Percentiles rank a stretch among this genome's conserved stretches.
These are phyloP conservation scores for Thuidium tamariscinum DNA, from an alignment of 225 moss, liverwort and hornwort genomes.

Conservation along the genomic window DNA sequence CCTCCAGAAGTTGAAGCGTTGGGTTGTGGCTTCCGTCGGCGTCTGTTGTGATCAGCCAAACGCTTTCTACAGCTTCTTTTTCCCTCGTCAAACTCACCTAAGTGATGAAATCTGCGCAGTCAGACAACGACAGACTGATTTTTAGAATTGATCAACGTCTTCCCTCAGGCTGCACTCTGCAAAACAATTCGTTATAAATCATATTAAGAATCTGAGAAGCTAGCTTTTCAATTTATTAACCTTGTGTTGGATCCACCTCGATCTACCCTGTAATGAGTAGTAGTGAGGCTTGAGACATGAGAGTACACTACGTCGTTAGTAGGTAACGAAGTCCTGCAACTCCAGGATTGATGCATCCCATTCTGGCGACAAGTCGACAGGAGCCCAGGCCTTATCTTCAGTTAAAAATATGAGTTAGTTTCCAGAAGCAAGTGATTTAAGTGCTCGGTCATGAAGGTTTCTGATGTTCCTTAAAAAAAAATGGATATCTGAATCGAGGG, in stretches of 20 bases:
- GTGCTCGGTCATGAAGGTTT: not conserved
- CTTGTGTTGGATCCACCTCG: not conserved
- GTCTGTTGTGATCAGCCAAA: constrained; percentile 86
- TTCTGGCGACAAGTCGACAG: not conserved
- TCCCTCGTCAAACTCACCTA: constrained; percentile 90
- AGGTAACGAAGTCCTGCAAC: not conserved
- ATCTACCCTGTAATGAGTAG: not conserved
- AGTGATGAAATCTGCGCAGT: constrained; percentile 69
- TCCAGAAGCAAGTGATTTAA: not conserved
- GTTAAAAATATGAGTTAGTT: not conserved
- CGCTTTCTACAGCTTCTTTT: constrained; percentile 92
- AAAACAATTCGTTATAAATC: not conserved
- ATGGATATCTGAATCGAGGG: not conserved
- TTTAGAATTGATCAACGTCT: not conserved
- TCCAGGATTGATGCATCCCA: not conserved
- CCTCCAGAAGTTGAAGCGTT: constrained; percentile 47
- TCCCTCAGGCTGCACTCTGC: not conserved
- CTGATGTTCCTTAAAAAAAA: not conserved
- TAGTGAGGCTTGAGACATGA: not conserved
- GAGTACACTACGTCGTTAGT: not conserved
- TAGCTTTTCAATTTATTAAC: not conserved
- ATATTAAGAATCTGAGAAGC: not conserved
- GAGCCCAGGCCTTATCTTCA: not conserved
- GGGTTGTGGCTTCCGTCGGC: constrained; percentile 78
- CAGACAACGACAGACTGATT: not conserved